phyloP scores from a whole-genome alignment of 2,329 filamentous ascomycete species.

The Fusarium coicis region DNA sequence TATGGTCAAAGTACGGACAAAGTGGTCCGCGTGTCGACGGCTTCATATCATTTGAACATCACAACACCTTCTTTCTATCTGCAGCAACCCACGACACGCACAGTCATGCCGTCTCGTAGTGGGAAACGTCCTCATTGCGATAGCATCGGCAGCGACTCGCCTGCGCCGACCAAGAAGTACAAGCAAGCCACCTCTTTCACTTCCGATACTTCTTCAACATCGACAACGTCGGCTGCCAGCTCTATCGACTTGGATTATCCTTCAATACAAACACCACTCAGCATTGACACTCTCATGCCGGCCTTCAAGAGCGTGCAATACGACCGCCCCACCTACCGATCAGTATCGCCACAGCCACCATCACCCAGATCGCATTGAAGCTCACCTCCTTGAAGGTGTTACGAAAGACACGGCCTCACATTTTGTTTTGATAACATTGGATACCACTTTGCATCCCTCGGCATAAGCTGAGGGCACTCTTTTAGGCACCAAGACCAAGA shows the following conservation, averaged over 20 bases:
- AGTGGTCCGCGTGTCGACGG: constrained; percentile 15
- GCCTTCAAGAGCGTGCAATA: constrained; percentile 41
- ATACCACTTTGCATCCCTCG: constrained; percentile 32
- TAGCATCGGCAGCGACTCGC: constrained; percentile 32
- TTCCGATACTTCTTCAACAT: constrained; percentile 38
- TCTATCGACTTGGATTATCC: constrained; percentile 30
- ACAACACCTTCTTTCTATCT: constrained; percentile 18
- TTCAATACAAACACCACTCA: constrained; percentile 24
- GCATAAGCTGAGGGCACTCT: constrained; percentile 15
- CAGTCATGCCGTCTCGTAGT: constrained; percentile 33
- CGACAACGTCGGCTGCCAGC: constrained; percentile 22
- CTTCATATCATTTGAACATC: constrained; percentile 24
- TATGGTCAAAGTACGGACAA: constrained; percentile 23
- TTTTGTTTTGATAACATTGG: constrained; percentile 27
- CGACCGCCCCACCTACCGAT: constrained; percentile 31
- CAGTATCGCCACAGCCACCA: constrained; percentile 40
- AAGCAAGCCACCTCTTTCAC: constrained; percentile 42
- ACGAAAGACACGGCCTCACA: constrained; percentile 9
- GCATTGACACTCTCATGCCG: constrained; percentile 32
- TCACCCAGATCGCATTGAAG: constrained; percentile 41
- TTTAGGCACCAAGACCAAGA: constrained; percentile 26
- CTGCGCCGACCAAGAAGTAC: constrained; percentile 40
- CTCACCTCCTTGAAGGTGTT: neutral
- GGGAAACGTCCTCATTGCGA: constrained; percentile 40
- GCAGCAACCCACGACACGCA: constrained; percentile 11